These are phyloP conservation scores for Cystobasidium tubakii DNA, from an alignment of 768 basidiomycete genomes.

Conservation along the genomic window DNA sequence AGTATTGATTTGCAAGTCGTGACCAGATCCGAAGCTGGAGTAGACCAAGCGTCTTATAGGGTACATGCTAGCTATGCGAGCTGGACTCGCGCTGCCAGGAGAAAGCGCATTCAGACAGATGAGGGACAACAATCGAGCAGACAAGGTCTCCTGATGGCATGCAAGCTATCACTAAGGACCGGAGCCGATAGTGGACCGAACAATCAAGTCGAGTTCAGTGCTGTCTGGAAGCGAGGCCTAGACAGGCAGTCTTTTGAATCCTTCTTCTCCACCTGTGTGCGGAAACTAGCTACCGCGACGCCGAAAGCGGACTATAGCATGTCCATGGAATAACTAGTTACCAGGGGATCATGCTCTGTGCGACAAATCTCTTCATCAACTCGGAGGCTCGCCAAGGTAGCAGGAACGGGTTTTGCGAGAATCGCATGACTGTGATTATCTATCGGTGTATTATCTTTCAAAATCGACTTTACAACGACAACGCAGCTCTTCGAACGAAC, in stretches of 20 bases:
- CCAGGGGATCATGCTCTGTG: no score
- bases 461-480: background rate
- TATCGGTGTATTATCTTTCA: no score
- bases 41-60: background rate
- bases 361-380: no score
- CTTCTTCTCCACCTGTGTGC: conserved; percentile 21
- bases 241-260: conserved; percentile 36
- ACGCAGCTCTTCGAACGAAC: background rate
- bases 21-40: background rate
- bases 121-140: background rate
- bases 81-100: conserved; percentile 27
- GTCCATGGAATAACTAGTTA: background rate
- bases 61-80: conserved; percentile 10
- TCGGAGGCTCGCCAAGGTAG: no score
- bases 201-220: background rate
- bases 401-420: no score
- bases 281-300: background rate
- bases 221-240: conserved; percentile 11
- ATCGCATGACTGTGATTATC: no score
- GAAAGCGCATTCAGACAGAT: background rate
- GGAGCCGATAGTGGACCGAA: no score
- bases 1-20: background rate
- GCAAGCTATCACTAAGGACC: background rate
- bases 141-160: background rate
- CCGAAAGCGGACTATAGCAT: background rate